Evolutionary conservation across 805 yeast species (phyloP).

Genomic region (Lipomyces yamanashiensis): DNA sequence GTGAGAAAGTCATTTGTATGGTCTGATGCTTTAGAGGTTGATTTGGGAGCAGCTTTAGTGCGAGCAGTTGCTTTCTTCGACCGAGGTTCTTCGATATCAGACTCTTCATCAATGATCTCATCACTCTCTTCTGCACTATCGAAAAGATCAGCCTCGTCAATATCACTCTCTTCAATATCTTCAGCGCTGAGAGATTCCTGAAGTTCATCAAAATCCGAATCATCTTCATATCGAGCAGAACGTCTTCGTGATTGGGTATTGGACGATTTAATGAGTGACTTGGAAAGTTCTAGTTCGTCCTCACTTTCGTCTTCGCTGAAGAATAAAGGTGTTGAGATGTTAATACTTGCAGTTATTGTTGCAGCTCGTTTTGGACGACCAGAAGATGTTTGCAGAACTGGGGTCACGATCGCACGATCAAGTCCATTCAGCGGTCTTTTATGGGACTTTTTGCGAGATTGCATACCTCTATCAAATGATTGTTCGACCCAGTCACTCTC

Average conservation of each 20-base stretch:
- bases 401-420: not conserved
- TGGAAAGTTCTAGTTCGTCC: not conserved
- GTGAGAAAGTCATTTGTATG: constrained; percentile 14
- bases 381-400: not conserved
- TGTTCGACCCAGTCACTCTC: not conserved
- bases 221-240: not conserved
- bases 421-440: not conserved
- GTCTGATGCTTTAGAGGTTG: not conserved
- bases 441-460: no score
- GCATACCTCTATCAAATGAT: no score
- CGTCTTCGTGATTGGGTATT: not conserved
- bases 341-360: not conserved
- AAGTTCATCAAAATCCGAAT: constrained; percentile 11
- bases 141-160: constrained; percentile 1
- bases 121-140: constrained; percentile 5
- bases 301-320: not conserved
- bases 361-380: constrained; percentile 10
- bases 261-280: no score
- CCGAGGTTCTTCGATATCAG: not conserved
- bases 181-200: not conserved
- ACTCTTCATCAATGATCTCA: not conserved
- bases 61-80: not conserved
- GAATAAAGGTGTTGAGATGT: not conserved
- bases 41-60: not conserved
- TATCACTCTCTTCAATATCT: not conserved